phyloP scores from a whole-genome alignment of 2,329 filamentous ascomycete genomes.

The Pseudogymnoascus pannorum region DNA sequence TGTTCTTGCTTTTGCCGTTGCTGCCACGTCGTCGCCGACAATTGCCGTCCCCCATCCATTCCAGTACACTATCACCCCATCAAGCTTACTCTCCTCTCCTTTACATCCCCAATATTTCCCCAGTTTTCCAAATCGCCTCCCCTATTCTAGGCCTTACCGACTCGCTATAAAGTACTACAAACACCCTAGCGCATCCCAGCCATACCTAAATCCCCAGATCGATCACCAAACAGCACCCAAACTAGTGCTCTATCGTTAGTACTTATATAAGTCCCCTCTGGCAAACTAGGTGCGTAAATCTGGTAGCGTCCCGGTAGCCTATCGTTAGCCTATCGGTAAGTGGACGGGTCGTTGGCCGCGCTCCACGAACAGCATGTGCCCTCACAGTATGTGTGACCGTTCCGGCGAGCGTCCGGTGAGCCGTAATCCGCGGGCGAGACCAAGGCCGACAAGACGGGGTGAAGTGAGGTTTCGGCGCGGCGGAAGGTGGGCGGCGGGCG shows the following conservation, averaged over 20 bases:
- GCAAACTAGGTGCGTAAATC: neutral
- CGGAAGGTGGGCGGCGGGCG: neutral
- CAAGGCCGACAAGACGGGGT: neutral
- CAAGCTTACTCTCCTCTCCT: neutral
- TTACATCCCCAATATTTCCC: neutral
- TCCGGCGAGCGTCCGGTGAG: neutral
- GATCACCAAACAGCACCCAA: neutral
- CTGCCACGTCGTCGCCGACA: neutral
- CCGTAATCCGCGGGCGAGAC: neutral
- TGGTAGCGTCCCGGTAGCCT: neutral
- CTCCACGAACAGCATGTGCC: neutral
- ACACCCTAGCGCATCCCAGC: neutral
- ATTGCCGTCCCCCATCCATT: neutral
- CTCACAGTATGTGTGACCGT: neutral
- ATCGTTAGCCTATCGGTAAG: neutral
- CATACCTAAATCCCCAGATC: neutral
- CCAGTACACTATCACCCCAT: neutral
- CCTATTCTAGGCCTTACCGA: neutral
- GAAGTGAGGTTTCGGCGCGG: neutral
- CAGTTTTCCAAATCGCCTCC: neutral
- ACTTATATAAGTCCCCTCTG: neutral
- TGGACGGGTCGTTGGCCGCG: neutral
- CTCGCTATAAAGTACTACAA: neutral
- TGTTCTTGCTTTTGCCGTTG: neutral
- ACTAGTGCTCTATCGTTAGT: neutral